Evolutionary conservation across 2,329 filamentous ascomycete species (phyloP).

Genomic region (Ramichloridium luteum): DNA sequence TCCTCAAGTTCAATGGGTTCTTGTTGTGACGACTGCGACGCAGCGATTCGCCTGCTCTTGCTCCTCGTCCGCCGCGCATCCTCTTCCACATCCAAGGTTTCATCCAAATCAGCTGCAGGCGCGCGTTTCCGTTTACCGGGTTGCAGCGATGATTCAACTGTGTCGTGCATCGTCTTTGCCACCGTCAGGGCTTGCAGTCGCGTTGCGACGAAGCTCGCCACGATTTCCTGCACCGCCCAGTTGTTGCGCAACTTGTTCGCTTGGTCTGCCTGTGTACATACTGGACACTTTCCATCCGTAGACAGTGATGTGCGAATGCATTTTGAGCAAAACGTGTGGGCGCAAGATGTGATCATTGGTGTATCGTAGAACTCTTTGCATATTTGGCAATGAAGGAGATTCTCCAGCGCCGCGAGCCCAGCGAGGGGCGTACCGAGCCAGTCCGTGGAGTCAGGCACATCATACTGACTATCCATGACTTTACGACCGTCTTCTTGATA

Average conservation of each 20-base stretch:
- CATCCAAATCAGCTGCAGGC: conserved; percentile 19
- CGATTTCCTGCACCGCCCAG: conserved; percentile 71
- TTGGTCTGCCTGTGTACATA: conserved; percentile 68
- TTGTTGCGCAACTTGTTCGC: conserved; percentile 77
- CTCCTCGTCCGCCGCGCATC: conserved; percentile 23
- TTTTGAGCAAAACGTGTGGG: conserved; percentile 90
- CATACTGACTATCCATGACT: conserved; percentile 16
- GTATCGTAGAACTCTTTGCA: conserved; percentile 97
- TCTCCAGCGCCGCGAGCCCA: conserved; percentile 59
- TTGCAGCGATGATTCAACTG: conserved; percentile 8
- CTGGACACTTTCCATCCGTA: conserved; percentile 73
- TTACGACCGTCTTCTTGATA: too few relatives aligned
- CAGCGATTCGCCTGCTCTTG: conserved; percentile 24
- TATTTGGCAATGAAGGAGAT: conserved; percentile 81
- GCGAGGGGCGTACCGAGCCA: conserved; percentile 63
- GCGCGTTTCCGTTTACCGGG: conserved; percentile 42
- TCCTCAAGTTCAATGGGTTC: conserved; percentile 25
- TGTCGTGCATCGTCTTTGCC: conserved; percentile 33
- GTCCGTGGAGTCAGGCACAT: conserved; percentile 67
- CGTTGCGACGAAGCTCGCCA: conserved; percentile 61
- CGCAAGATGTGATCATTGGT: conserved; percentile 89
- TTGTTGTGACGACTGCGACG: conserved; percentile 18
- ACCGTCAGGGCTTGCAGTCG: conserved; percentile 52
- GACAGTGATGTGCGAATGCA: conserved; percentile 83
- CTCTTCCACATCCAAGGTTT: conserved; percentile 14